phyloP scores from a whole-genome alignment of 495 filamentous ascomycete species.

The Hypoxylon perforatum region DNA sequence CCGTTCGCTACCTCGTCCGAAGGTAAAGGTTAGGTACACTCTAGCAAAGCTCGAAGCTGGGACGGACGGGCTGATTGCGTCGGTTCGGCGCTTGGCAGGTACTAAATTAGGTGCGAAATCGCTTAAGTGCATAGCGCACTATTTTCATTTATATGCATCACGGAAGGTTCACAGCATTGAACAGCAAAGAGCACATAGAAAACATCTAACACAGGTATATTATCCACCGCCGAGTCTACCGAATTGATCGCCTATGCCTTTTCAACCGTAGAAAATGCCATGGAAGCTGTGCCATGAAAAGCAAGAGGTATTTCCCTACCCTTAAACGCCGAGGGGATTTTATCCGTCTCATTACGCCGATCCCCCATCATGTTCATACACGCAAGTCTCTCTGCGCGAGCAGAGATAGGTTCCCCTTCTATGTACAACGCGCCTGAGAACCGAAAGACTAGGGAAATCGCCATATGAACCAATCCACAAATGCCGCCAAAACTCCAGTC shows the following conservation, averaged over 20 bases:
- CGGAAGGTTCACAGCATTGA: too few species aligned
- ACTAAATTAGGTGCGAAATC: background rate
- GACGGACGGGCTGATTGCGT: conserved; percentile 11
- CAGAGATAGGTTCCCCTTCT: conserved; percentile 10
- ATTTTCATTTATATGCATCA: background rate
- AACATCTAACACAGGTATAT: too few species aligned
- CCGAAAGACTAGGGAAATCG: background rate
- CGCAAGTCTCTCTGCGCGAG: conserved; percentile 2
- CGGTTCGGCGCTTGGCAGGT: background rate
- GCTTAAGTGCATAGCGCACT: conserved; percentile 11
- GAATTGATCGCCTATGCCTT: background rate
- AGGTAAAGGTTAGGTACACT: background rate
- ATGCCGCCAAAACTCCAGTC: background rate
- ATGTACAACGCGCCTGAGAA: conserved; percentile 30
- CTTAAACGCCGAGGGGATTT: conserved; percentile 26
- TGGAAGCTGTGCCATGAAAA: conserved; percentile 13
- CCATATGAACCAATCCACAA: background rate
- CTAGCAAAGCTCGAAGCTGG: conserved; percentile 18
- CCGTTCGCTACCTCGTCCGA: background rate
- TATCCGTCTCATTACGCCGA: background rate
- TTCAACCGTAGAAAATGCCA: conserved; percentile 8
- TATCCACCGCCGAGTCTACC: background rate
- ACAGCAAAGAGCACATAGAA: too few species aligned
- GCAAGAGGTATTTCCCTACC: conserved; percentile 37
- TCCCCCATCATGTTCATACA: background rate